Conservation (phyloP, 2,329 filamentous ascomycete species). For the Fonsecaea monophora region DNA sequence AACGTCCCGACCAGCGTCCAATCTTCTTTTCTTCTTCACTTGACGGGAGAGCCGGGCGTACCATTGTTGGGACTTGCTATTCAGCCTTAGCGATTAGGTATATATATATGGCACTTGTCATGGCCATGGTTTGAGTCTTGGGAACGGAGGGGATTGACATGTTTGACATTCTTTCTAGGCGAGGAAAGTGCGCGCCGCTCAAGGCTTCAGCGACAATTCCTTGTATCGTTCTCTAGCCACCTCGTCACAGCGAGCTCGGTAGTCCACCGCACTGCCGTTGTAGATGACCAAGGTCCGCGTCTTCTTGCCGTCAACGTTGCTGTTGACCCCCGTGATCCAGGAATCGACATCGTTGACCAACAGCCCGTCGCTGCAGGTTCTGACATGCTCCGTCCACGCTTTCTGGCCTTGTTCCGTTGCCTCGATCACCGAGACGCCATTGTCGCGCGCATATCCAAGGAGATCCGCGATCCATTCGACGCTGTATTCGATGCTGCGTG, state of each 20-base stretch:
- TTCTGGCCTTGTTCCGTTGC: conserved; percentile 50
- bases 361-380: conserved; percentile 53
- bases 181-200: not conserved
- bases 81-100: too few relatives aligned
- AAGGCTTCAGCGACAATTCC: conserved; percentile 40
- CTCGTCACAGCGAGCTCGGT: conserved; percentile 9
- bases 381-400: conserved; percentile 57
- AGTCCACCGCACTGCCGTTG: conserved; percentile 50
- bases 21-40: not conserved
- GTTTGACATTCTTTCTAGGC: not conserved
- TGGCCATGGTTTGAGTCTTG: not conserved
- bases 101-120: not conserved
- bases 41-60: too few relatives aligned
- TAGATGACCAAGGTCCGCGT: conserved; percentile 57
- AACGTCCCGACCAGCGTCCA: not conserved
- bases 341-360: conserved; percentile 58
- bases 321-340: conserved; percentile 65
- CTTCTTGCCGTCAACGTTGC: conserved; percentile 56
- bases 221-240: conserved; percentile 47
- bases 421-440: conserved; percentile 47
- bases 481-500: conserved; percentile 45
- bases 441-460: conserved; percentile 40
- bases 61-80: too few relatives aligned
- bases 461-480: conserved; percentile 50
- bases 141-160: not conserved